phyloP scores from a whole-genome alignment of 2,329 filamentous ascomycete species.

The Xylariales sp. region DNA sequence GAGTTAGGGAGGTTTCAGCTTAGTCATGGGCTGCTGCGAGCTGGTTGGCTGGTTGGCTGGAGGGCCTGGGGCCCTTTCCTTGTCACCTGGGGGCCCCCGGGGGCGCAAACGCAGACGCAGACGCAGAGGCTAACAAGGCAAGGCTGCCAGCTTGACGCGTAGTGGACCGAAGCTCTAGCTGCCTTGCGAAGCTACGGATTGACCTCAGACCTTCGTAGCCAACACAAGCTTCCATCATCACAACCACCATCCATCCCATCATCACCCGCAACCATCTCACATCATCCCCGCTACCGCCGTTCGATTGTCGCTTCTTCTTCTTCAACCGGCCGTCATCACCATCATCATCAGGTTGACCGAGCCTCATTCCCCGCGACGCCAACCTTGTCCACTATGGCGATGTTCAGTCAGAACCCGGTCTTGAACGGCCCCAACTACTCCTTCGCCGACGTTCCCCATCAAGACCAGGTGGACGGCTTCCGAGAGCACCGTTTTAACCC shows the following conservation, averaged over 20 bases:
- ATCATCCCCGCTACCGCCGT: constrained; percentile 6
- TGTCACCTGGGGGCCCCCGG: not conserved
- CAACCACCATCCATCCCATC: constrained; percentile 4
- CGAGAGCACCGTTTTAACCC: constrained; percentile 87
- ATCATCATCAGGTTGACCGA: too few relatives aligned
- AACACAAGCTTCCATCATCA: not conserved
- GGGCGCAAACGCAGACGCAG: too few relatives aligned
- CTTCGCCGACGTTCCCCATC: constrained; percentile 57
- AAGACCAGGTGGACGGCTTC: constrained; percentile 47
- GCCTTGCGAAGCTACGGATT: constrained; percentile 8
- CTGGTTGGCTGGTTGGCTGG: too few relatives aligned
- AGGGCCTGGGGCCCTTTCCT: too few relatives aligned
- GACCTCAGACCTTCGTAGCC: constrained; percentile 10
- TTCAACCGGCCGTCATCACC: constrained; percentile 1
- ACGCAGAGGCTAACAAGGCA: too few relatives aligned
- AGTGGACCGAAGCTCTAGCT: not conserved
- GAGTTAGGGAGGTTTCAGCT: too few relatives aligned
- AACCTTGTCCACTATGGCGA: constrained; percentile 56
- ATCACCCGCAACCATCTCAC: constrained; percentile 7
- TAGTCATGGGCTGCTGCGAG: too few relatives aligned
- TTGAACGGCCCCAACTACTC: constrained; percentile 68
- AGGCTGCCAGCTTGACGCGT: constrained; percentile 46
- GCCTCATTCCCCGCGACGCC: too few relatives aligned
- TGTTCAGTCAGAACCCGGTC: constrained; percentile 67
- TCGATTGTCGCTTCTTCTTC: not conserved